These are phyloP conservation scores for Sarocladium strictum DNA, from an alignment of 2,329 filamentous ascomycete genomes.

Conservation along the genomic window DNA sequence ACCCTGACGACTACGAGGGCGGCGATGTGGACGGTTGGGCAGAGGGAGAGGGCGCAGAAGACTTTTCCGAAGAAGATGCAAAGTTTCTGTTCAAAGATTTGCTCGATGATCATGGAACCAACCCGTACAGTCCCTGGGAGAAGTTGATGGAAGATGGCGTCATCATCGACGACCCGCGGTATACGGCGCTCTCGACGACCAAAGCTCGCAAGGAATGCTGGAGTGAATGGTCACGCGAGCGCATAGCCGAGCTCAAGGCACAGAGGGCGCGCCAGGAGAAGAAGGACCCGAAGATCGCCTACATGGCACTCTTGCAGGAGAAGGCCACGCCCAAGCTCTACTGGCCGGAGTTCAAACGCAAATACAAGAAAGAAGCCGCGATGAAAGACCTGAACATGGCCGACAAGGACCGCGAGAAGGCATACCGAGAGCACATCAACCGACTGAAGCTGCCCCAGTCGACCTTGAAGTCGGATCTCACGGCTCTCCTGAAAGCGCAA, in stretches of 20 bases:
- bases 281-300: slow-evolving; percentile 76
- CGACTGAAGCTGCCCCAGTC: slow-evolving; percentile 60
- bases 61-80: slow-evolving; percentile 70
- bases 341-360: slow-evolving; percentile 94
- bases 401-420: slow-evolving; percentile 75
- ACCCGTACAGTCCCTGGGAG: slow-evolving; percentile 88
- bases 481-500: slow-evolving; percentile 56
- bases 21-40: slow-evolving; percentile 56
- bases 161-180: slow-evolving; percentile 79
- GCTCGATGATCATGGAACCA: slow-evolving; percentile 74
- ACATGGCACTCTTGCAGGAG: slow-evolving; percentile 72
- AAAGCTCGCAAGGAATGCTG: slow-evolving; percentile 76
- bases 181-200: slow-evolving; percentile 77
- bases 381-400: slow-evolving; percentile 69
- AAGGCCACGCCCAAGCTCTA: slow-evolving; percentile 87
- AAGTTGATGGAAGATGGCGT: slow-evolving; percentile 76
- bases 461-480: slow-evolving; percentile 64
- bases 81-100: slow-evolving; percentile 77
- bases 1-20: slow-evolving; percentile 59
- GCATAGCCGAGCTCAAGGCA: slow-evolving; percentile 66
- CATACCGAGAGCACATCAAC: slow-evolving; percentile 68
- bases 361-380: slow-evolving; percentile 72
- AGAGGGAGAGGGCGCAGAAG: slow-evolving; percentile 64
- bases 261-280: slow-evolving; percentile 70
- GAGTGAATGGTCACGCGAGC: slow-evolving; percentile 75